These are phyloP conservation scores for Aureoboletus auriporus DNA, from an alignment of 768 basidiomycete genomes.

Conservation along the genomic window DNA sequence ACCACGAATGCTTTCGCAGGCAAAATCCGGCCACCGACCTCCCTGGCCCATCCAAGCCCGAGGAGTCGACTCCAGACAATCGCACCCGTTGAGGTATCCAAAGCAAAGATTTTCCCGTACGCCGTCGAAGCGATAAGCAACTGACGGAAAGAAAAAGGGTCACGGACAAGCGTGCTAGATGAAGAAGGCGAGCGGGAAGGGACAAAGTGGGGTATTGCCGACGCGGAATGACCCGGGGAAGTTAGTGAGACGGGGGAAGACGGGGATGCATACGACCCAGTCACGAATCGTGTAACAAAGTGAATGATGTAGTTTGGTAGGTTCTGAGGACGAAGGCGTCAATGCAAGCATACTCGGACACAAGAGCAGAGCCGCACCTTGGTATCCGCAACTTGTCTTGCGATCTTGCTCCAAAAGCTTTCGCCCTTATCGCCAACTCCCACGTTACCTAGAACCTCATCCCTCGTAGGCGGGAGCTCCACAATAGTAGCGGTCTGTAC, in stretches of 20 bases:
- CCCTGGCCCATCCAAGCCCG: constrained; percentile 64
- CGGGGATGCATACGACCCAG: constrained; percentile 58
- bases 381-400: constrained; percentile 55
- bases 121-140: constrained; percentile 69
- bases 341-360: not conserved
- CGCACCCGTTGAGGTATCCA: constrained; percentile 76
- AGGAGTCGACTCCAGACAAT: constrained; percentile 79
- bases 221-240: not conserved
- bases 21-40: constrained; percentile 50
- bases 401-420: constrained; percentile 45
- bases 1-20: constrained; percentile 61
- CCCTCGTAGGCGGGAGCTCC: constrained; percentile 63
- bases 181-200: constrained; percentile 26
- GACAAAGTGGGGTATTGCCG: constrained; percentile 17
- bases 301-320: constrained; percentile 65
- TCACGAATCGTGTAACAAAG: constrained; percentile 69
- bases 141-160: constrained; percentile 85
- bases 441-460: constrained; percentile 17
- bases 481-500: constrained; percentile 65
- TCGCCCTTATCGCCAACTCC: constrained; percentile 29
- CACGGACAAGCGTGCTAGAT: constrained; percentile 49
- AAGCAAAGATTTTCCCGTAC: constrained; percentile 72
- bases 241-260: constrained; percentile 29
- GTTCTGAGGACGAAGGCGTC: constrained; percentile 37
- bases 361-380: constrained; percentile 37